phyloP scores from a whole-genome alignment of 371 early-diverging fungal species.

The Mortierella sp. region DNA sequence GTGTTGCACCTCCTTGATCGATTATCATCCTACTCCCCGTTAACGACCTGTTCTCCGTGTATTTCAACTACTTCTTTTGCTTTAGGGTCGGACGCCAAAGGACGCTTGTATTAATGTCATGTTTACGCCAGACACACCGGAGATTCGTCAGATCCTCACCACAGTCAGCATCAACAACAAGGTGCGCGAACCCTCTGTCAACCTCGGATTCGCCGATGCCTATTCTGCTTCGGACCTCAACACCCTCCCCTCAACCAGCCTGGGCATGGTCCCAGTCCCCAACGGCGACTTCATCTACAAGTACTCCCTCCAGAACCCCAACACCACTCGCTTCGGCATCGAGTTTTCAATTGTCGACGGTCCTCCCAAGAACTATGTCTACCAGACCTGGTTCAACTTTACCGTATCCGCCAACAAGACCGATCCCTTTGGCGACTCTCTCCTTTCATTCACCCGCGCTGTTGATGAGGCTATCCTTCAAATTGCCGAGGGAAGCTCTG shows the following conservation, averaged over 20 bases:
- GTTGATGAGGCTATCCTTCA: conserved; percentile 75
- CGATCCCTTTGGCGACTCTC: conserved; percentile 70
- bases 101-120: conserved; percentile 75
- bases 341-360: conserved; percentile 56
- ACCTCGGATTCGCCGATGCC: conserved; percentile 34
- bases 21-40: neutral
- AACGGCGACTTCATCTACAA: conserved; percentile 71
- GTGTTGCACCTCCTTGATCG: neutral
- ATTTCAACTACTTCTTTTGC: neutral
- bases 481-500: conserved; percentile 46
- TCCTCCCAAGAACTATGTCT: conserved; percentile 66
- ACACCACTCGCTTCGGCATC: conserved; percentile 72
- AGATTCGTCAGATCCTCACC: conserved; percentile 62
- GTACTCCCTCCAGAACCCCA: conserved; percentile 72
- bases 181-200: conserved; percentile 30
- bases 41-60: neutral
- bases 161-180: conserved; percentile 41
- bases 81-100: conserved; percentile 56
- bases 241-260: conserved; percentile 49
- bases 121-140: conserved; percentile 67
- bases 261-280: conserved; percentile 72
- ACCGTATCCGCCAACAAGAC: conserved; percentile 64
- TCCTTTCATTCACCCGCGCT: conserved; percentile 70
- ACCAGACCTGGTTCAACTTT: conserved; percentile 81
- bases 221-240: conserved; percentile 48